Base-by-base conservation (phyloP, 495 filamentous ascomycete genomes). In the Pyrenopolyporus hunteri region DNA sequence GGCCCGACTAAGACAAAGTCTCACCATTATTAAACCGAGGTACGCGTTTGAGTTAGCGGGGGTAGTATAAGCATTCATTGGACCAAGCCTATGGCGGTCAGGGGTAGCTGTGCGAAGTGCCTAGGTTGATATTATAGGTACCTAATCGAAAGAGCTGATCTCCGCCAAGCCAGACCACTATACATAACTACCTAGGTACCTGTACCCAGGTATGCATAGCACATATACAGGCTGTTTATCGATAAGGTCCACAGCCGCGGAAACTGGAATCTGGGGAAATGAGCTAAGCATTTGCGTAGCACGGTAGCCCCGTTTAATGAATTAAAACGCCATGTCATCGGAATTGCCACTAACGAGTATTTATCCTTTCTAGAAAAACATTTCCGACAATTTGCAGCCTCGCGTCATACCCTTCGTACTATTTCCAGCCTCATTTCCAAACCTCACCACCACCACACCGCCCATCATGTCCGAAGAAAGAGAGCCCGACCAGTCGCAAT, bases 391-490 rank as follows among this genome's bases (percentile, higher is more conserved):
- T 40, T 42, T 43, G 10, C 17, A 50, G 55, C 56, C 39, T 59
- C 31, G 56, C 62, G 46, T 53, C 36, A 19, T 37, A 29, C 4
- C 50, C n/a, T n/a, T 29, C 13, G 14, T n/a, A 43, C 22, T 23
- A 31, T 37, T 51, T 35, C 26, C 47, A 63, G 45, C 35, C 64
- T 55, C 6, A 31, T 19, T 5, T 56, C 29, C 32, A 55, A 49
- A 33, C 17, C 17, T 22, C 45, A 33, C 31, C 44, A 28, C 22
- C 33, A 54, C 11, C 31, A 36, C 53, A 51, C 29, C 48, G 4
- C 53, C 47, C 42, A 56, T 39, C 59, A 73, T 71, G 71, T 69
- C 70, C 9, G 71, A 72, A 60, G 60, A 70, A 60, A 67, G 65
- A 35, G 70, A 66, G 63, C 25, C 62, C 29, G 52, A 67, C 3